Evolutionary conservation across 768 basidiomycete species (phyloP), one percentile per base, ranked within the genome.

Genomic region (Cantharellus anzutake): DNA sequence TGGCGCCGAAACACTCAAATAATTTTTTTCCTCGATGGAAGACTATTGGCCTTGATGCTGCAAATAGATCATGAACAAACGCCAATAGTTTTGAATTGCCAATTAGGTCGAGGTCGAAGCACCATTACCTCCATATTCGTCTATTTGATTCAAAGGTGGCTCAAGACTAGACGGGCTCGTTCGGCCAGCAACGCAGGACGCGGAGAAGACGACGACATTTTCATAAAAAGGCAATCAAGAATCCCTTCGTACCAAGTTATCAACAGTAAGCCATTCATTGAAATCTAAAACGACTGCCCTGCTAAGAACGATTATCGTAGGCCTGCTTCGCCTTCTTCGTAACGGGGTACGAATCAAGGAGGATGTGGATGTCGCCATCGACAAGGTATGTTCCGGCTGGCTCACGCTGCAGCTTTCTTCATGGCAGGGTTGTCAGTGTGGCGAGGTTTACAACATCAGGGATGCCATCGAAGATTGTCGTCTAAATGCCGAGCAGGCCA

Each of bases 31-130:
- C 39, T 39, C 34, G 39, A 35, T 42, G 14, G 57, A 42, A 87
- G 62, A 37, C 74, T 94, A 35, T 83, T 92, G 61, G 82, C 86
- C 20, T 76, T 92, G 1, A 82, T 86, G 38, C 74, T 90, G 42
- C 75, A 82, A 5, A 80, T 81, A 3, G 74, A 80, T 58, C 78
- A 83, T 4, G 75, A 78, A 29, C 76, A 79, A 42, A 84, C 85
- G 0, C 86, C 86, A 0, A 85, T 98, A 60, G 83, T 99, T 16
- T 78, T 99, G 41, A 99, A 98, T 67, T 96, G 93, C 66, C 96
- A 99, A 67, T 79, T 99, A 11, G 94, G 91, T 3, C 77, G 90
- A 39, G 93, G 94, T 5, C 76, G 96, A 65, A 93, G 90, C 62
- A 94, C 93, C 0, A 71, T 91, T 56, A 83, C 90, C n/a, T 86